phyloP scores from a whole-genome alignment of 176 grass and related monocot species.

The Carex myosuroides region DNA sequence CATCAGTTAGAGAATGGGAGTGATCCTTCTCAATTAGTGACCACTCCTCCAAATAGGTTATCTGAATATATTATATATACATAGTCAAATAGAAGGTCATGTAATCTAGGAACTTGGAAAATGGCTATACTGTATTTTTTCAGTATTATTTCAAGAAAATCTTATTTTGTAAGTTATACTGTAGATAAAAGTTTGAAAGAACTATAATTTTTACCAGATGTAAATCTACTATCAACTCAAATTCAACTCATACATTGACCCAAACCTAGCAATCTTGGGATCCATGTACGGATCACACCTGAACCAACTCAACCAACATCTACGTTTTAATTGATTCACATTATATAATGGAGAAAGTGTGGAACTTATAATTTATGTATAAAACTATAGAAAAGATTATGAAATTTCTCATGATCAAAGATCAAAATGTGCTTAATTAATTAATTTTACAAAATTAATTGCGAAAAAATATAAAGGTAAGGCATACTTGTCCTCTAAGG shows the following conservation, averaged over 20 bases:
- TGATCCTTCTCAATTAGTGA: slow-evolving; percentile 60
- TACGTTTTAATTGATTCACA: neutral
- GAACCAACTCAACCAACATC: neutral
- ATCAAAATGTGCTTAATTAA: neutral
- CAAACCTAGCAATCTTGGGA: neutral
- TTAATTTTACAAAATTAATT: neutral
- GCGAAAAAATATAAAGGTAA: neutral
- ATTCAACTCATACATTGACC: neutral
- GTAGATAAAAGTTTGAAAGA: neutral
- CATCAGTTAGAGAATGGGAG: slow-evolving; percentile 52
- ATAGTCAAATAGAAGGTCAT: neutral
- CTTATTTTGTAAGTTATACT: neutral
- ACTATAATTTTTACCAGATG: neutral
- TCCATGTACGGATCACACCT: neutral
- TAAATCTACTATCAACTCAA: neutral
- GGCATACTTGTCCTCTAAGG: slow-evolving; percentile 70
- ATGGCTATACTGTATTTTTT: neutral
- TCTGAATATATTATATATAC: slow-evolving; percentile 35
- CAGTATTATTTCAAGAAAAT: neutral
- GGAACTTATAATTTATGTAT: neutral
- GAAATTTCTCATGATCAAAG: neutral
- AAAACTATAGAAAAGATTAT: neutral
- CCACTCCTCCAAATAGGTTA: slow-evolving; percentile 83
- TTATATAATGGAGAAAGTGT: neutral
- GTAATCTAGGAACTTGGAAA: neutral